Evolutionary conservation across 129 eudicot genomes (phyloP).

Genomic region (Flaveria ramosissima): DNA sequence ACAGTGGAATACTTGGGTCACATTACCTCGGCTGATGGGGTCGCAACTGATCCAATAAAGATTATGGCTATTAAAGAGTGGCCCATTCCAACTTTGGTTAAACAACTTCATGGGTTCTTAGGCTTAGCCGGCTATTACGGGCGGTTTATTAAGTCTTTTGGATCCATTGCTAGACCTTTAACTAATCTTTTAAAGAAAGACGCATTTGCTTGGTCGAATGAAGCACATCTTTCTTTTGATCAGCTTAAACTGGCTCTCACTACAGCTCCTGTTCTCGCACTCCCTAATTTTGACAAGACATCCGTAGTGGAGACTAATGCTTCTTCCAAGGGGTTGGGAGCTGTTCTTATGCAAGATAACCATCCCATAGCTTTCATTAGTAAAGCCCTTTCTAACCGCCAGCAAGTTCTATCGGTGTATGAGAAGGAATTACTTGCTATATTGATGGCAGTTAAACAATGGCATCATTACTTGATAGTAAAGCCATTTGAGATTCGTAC

Average conservation of each 20-base stretch:
- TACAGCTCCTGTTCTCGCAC: neutral
- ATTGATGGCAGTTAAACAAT: no score
- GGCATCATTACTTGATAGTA: no score
- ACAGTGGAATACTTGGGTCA: constrained; percentile 19
- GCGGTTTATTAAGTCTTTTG: neutral
- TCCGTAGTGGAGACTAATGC: constrained; percentile 17
- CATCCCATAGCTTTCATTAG: no score
- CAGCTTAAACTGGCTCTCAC: no score
- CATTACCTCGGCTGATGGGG: neutral
- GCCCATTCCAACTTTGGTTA: neutral
- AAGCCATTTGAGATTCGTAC: no score
- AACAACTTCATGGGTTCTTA: constrained; percentile 1
- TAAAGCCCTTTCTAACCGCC: no score
- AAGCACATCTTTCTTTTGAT: neutral
- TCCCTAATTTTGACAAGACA: neutral
- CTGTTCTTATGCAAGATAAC: no score
- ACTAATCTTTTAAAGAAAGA: constrained; percentile 9
- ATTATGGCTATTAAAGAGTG: neutral
- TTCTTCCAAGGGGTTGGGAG: neutral
- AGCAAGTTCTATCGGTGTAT: no score
- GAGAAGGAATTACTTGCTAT: no score
- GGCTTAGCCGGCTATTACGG: neutral
- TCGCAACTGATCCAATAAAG: neutral
- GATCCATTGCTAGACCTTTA: neutral
- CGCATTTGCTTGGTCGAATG: neutral